Evolutionary conservation across 2,329 filamentous ascomycete species (phyloP).

Genomic region (Elsinoe fawcettii): DNA sequence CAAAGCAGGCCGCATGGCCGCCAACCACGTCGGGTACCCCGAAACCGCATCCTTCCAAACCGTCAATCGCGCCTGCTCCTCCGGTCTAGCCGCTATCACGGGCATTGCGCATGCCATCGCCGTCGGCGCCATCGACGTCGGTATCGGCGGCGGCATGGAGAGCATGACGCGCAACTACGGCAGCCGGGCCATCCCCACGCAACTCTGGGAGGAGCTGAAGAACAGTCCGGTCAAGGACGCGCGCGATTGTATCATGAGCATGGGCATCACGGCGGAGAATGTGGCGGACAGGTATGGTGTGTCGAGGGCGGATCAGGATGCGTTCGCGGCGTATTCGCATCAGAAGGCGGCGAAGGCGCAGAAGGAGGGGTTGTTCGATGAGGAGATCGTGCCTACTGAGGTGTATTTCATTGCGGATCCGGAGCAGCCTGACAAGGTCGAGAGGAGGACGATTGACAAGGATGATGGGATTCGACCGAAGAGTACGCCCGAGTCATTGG

Average conservation of each 20-base stretch:
- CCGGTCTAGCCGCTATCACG: constrained; percentile 69
- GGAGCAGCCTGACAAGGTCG: constrained; percentile 40
- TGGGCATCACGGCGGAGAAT: constrained; percentile 87
- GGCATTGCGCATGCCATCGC: constrained; percentile 66
- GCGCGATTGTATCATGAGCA: constrained; percentile 83
- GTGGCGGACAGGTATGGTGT: constrained; percentile 72
- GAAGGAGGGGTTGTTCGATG: constrained; percentile 60
- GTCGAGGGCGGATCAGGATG: constrained; percentile 68
- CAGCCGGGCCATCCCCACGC: constrained; percentile 70
- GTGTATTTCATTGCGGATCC: constrained; percentile 62
- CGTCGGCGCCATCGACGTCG: constrained; percentile 62
- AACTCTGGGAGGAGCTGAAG: constrained; percentile 67
- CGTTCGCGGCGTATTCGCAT: constrained; percentile 69
- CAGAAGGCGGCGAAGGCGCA: constrained; percentile 64
- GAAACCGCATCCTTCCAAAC: constrained; percentile 71
- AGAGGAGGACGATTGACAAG: constrained; percentile 58
- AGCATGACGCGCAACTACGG: constrained; percentile 94
- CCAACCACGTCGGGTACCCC: constrained; percentile 73
- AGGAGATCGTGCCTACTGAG: constrained; percentile 71
- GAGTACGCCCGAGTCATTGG: constrained; percentile 61
- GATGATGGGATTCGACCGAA: constrained; percentile 76
- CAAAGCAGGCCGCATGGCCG: constrained; percentile 86
- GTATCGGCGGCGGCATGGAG: constrained; percentile 87
- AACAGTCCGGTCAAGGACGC: constrained; percentile 60
- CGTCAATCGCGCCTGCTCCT: constrained; percentile 79